These are phyloP conservation scores for Aspergillus novofumigatus DNA, from an alignment of 2,329 filamentous ascomycete species.

Conservation along the genomic window DNA sequence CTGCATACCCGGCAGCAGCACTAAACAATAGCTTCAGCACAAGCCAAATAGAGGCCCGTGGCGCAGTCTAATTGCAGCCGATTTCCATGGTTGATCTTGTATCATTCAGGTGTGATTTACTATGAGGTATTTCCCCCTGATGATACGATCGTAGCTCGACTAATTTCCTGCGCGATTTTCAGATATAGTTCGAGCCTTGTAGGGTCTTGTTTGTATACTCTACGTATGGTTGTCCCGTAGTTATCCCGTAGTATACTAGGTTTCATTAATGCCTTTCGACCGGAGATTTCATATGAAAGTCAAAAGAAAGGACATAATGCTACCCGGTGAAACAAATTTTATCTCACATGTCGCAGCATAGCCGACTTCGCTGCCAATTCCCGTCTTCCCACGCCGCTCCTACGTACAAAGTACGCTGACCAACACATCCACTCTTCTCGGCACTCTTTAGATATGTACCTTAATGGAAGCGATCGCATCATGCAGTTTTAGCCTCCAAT, in stretches of 20 bases:
- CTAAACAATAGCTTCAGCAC: slow-evolving; percentile 2
- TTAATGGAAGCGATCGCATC: neutral
- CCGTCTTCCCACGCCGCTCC: no score
- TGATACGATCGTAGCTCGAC: neutral
- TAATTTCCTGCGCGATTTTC: neutral
- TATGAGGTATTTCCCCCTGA: neutral
- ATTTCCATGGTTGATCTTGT: neutral
- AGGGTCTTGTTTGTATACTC: no score
- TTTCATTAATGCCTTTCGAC: no score
- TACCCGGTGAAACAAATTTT: no score
- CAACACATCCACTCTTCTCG: neutral
- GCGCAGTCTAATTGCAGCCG: neutral
- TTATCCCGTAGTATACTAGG: no score
- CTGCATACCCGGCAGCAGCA: neutral
- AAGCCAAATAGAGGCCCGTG: slow-evolving; percentile 5
- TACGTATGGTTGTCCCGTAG: no score
- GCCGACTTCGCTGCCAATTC: no score
- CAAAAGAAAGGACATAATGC: no score
- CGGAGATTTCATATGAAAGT: no score
- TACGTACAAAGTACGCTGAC: no score
- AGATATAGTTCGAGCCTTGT: neutral
- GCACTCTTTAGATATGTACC: no score
- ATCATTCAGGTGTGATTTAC: neutral
- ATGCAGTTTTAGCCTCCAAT: neutral
- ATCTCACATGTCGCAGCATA: no score